A percentile compares a stretch with the other conserved stretches of the same genome.
Evolutionary conservation across 306 rosid genomes (phyloP).

Genomic region (Lotus japonicus): DNA sequence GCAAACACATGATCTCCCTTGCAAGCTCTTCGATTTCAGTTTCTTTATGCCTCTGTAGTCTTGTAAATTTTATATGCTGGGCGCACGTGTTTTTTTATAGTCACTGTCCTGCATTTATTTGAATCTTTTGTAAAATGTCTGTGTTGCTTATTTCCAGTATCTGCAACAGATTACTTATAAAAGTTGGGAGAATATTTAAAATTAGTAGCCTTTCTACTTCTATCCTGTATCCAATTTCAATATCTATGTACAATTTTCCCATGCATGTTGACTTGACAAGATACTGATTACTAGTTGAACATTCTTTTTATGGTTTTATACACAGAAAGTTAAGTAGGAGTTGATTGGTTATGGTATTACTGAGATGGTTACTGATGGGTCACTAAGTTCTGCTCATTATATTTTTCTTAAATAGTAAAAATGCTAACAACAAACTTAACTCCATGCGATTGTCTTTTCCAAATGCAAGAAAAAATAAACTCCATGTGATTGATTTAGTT

Average conservation of each 20-base stretch:
- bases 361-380: neutral
- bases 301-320: neutral
- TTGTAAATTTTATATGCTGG: slow-evolving; percentile 22
- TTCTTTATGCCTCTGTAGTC: slow-evolving; percentile 1
- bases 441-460: no score
- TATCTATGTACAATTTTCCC: neutral
- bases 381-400: neutral
- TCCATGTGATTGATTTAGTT: no score
- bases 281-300: neutral
- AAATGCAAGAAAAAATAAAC: no score
- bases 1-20: slow-evolving; percentile 15
- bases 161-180: slow-evolving; percentile 16
- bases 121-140: slow-evolving; percentile 24
- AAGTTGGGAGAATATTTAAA: slow-evolving; percentile 16
- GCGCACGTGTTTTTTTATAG: slow-evolving; percentile 37
- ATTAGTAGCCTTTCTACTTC: neutral
- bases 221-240: neutral
- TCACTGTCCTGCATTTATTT: slow-evolving; percentile 53
- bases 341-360: neutral
- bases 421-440: no score
- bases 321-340: neutral
- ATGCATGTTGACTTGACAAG: neutral
- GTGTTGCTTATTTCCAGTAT: slow-evolving; percentile 24
- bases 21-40: slow-evolving; percentile 14
- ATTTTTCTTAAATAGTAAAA: neutral